These are phyloP conservation scores for Teratosphaeriaceae sp. DNA, from an alignment of 2,329 filamentous ascomycete genomes.

Conservation along the genomic window DNA sequence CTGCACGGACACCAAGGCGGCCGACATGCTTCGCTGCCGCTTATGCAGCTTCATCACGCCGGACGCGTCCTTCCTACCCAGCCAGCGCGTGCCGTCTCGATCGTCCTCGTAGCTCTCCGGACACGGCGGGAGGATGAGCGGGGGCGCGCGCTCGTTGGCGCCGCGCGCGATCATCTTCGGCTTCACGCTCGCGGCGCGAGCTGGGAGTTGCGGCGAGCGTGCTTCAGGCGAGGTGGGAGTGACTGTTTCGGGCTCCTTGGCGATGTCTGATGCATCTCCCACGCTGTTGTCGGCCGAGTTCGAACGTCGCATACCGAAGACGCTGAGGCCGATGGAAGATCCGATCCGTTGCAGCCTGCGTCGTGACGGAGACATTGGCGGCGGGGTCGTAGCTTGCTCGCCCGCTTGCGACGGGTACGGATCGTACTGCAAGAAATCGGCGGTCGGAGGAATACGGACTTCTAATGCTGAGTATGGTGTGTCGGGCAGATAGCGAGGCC, in stretches of 20 bases:
- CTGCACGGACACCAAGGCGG: constrained; percentile 5
- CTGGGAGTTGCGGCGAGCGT: neutral
- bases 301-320: constrained; percentile 8
- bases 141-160: constrained; percentile 27
- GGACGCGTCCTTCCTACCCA: constrained; percentile 6
- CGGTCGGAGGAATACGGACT: neutral
- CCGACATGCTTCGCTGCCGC: constrained; percentile 9
- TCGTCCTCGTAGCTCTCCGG: constrained; percentile 16
- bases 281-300: constrained; percentile 1
- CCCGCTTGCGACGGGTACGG: constrained; percentile 1
- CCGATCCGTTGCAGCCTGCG: constrained; percentile 17
- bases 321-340: constrained; percentile 16
- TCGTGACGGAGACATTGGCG: constrained; percentile 8
- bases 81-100: neutral
- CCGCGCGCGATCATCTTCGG: constrained; percentile 27
- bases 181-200: constrained; percentile 1
- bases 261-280: constrained; percentile 7
- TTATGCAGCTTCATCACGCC: constrained; percentile 4
- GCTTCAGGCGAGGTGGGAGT: neutral
- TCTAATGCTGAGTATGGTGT: neutral
- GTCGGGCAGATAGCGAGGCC: neutral
- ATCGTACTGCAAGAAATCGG: constrained; percentile 8
- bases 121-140: constrained; percentile 25
- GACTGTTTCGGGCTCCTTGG: constrained; percentile 7
- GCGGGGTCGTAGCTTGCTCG: neutral